phyloP scores from a whole-genome alignment of 2,329 filamentous ascomycete genomes.

The Dothistroma pini region DNA sequence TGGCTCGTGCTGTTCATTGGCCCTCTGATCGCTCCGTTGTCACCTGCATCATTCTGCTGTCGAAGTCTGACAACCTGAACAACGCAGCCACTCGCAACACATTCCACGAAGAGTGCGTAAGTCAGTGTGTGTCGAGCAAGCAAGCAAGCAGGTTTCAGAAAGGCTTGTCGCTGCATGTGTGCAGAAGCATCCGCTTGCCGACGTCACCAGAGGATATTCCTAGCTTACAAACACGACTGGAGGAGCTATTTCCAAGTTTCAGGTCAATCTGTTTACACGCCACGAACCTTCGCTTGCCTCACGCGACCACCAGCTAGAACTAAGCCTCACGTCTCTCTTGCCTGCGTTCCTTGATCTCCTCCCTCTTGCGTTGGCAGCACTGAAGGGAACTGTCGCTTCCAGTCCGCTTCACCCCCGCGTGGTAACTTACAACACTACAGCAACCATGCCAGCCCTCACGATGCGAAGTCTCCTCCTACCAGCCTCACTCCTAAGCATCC shows the following conservation, averaged over 20 bases:
- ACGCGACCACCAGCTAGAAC: not conserved
- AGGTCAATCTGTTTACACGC: not conserved
- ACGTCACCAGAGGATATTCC: not conserved
- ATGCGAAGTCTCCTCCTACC: slow-evolving; percentile 25
- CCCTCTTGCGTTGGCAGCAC: not conserved
- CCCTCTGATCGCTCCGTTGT: too few species aligned
- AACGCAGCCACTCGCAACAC: not conserved
- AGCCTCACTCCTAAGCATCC: slow-evolving; percentile 25
- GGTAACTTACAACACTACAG: not conserved
- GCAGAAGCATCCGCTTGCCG: not conserved
- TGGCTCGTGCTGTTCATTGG: not conserved
- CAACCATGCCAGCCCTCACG: slow-evolving; percentile 13
- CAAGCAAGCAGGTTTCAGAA: not conserved
- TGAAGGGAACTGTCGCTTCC: not conserved
- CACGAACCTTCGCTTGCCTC: not conserved
- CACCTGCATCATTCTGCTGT: too few species aligned
- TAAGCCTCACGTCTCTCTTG: not conserved
- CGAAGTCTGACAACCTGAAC: not conserved
- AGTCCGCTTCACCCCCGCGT: not conserved
- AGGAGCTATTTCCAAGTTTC: not conserved
- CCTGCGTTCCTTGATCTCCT: not conserved
- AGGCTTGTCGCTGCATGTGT: not conserved
- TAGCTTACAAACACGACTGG: not conserved
- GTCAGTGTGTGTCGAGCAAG: not conserved
- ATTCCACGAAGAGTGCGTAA: not conserved